A percentile compares a stretch with the other conserved stretches of the same genome.
Conservation (phyloP, 1,284 basidiomycete genomes). For the Farysia itapuensis region DNA sequence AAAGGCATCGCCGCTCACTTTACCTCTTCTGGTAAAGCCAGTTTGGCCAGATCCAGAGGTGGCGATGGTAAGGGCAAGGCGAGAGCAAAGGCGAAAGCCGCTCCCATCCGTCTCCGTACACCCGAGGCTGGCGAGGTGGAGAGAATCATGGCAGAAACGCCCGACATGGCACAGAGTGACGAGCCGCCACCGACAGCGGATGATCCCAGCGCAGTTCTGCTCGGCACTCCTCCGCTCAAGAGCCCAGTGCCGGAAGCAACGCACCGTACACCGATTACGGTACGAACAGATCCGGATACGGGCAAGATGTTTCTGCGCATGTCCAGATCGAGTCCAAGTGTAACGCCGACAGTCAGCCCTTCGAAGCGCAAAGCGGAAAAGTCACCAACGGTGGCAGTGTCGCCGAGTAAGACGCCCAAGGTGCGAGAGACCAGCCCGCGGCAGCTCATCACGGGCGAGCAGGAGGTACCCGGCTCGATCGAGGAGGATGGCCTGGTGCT, state of each 20-base stretch:
- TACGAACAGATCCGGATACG: constrained; percentile 40
- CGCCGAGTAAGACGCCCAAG: constrained; percentile 25
- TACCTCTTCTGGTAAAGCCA: constrained; percentile 15
- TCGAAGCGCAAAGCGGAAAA: constrained; percentile 19
- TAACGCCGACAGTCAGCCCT: constrained; percentile 10
- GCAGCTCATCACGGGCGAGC: constrained; percentile 15
- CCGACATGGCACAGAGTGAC: background rate
- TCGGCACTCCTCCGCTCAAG: constrained; percentile 26
- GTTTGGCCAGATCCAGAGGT: constrained; percentile 10
- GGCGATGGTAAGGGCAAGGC: background rate
- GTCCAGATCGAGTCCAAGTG: constrained; percentile 8
- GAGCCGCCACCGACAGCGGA: background rate
- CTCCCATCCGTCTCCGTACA: constrained; percentile 11
- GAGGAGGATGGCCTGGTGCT: constrained; percentile 40
- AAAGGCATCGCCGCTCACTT: constrained; percentile 26
- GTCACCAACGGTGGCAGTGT: constrained; percentile 7
- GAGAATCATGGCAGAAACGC: constrained; percentile 25
- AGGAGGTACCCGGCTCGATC: constrained; percentile 11
- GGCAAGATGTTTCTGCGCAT: constrained; percentile 33
- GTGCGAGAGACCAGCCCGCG: constrained; percentile 5
- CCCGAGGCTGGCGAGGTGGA: constrained; percentile 32
- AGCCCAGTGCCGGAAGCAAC: constrained; percentile 24
- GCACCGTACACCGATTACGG: constrained; percentile 32
- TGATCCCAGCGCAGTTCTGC: background rate
- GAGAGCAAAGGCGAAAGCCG: background rate